phyloP scores from a whole-genome alignment of 2,329 filamentous ascomycete species.

The Pseudopithomyces chartarum region DNA sequence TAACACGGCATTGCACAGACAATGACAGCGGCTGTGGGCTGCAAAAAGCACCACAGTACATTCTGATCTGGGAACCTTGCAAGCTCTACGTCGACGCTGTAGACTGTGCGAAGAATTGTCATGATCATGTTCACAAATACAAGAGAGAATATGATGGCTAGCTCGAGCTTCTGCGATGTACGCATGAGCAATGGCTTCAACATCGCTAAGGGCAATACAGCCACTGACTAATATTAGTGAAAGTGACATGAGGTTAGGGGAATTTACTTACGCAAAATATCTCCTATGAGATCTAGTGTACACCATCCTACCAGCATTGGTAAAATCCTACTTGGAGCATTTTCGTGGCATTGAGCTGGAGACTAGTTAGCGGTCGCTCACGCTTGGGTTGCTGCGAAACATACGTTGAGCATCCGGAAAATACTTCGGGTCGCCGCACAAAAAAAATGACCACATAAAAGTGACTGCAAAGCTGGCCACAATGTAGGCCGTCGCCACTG shows the following conservation, averaged over 20 bases:
- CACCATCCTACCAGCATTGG: slow-evolving; percentile 7
- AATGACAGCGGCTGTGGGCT: slow-evolving; percentile 14
- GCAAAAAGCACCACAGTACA: slow-evolving; percentile 13
- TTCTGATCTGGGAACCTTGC: slow-evolving; percentile 2
- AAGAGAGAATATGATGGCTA: slow-evolving; percentile 12
- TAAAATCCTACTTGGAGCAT: background rate
- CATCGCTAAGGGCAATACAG: slow-evolving; percentile 7
- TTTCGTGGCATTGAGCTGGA: background rate
- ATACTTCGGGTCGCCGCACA: slow-evolving; percentile 3
- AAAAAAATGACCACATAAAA: slow-evolving; percentile 6
- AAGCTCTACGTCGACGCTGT: background rate
- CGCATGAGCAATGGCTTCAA: slow-evolving; percentile 9
- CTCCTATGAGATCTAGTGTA: slow-evolving; percentile 5
- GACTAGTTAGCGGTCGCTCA: background rate
- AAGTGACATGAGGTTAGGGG: background rate
- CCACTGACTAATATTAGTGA: background rate
- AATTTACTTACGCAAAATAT: slow-evolving; percentile 5
- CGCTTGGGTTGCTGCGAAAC: background rate
- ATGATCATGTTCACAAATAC: slow-evolving; percentile 11
- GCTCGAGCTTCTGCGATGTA: slow-evolving; percentile 5
- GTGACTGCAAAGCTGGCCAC: slow-evolving; percentile 1
- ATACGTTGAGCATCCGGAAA: slow-evolving; percentile 4
- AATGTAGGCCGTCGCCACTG: slow-evolving; percentile 1
- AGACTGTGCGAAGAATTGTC: slow-evolving; percentile 12
- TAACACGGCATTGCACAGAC: slow-evolving; percentile 18